Evolutionary conservation across 2,329 filamentous ascomycete genomes (phyloP), one percentile per base, ranked within the genome.

Genomic region (Amesomyces nigricolor): DNA sequence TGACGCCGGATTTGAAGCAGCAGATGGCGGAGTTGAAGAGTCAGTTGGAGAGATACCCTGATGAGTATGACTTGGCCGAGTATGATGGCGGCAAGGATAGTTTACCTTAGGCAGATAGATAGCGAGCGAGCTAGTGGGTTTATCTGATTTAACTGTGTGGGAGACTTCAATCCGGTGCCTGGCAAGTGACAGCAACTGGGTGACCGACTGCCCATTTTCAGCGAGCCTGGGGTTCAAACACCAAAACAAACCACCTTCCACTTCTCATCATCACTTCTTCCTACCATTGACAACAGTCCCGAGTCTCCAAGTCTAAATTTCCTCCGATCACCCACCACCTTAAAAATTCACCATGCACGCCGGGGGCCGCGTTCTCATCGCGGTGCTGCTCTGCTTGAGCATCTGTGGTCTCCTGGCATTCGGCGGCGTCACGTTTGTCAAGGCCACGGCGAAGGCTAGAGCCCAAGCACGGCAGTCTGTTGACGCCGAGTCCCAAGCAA

Each of bases 1-100:
- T 96, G 63, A 96, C 91, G 0, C 70, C 70, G 8, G 69, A 71
- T 26, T 58, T 71, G 58, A 80, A 77, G 68, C 78, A 74, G 42
- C 94, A 99, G 76, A 91, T 89, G 75, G 72, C 73, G 61, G 66
- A 91, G 72, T 75, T 97, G 65, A 88, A 77, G 67, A 79, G 82
- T n/a, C 79, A 96, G 50, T 68, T 99, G 49, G 83, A 92, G 63
- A 85, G 80, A 64, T 99, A 97, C 73, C 91, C 92, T 0, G 84
- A 88, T 37, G 94, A 99, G 75, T 99, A 99, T 71, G 91, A 97
- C 70, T 68, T 69, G 1, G 63, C 60, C 2, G 63, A 68, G 7
- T 72, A 63, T 46, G 67, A 68, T 47, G 68, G 65, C 0, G 70
- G 70, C 0, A 65, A 58, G 47, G 64, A 65, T 3, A 70, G 65